phyloP scores from a whole-genome alignment of 1,284 basidiomycete genomes.

The Cerioporus squamosus region DNA sequence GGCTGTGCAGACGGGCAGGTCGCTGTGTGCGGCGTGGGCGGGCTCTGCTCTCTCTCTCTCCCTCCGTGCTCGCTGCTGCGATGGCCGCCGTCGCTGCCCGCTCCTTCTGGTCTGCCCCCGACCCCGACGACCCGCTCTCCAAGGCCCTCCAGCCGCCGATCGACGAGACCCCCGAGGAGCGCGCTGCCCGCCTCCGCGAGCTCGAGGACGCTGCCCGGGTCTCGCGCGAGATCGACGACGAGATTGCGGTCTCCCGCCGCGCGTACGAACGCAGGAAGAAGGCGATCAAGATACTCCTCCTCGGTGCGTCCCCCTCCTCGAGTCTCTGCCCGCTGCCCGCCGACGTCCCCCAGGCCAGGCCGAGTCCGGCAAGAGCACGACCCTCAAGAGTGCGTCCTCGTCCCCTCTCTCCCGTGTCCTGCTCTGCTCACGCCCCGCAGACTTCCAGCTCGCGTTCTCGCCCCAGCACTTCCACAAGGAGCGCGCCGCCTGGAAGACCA shows the following conservation, averaged over 20 bases:
- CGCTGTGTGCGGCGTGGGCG: too few species aligned
- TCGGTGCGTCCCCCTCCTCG: conserved; percentile 48
- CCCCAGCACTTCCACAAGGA: conserved; percentile 63
- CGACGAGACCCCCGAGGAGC: conserved; percentile 52
- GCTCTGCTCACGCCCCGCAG: conserved; percentile 28
- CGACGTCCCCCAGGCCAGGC: conserved; percentile 55
- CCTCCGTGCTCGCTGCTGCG: not conserved
- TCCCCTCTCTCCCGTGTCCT: too few species aligned
- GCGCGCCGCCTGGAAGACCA: conserved; percentile 59
- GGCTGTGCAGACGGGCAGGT: too few species aligned
- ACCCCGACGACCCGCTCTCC: conserved; percentile 40
- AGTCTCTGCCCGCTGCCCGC: not conserved
- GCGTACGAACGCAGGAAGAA: conserved; percentile 56
- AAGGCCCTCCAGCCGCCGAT: conserved; percentile 39
- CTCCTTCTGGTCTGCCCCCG: conserved; percentile 16
- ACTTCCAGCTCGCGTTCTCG: conserved; percentile 70
- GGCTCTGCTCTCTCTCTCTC: too few species aligned
- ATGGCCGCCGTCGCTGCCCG: conserved; percentile 16
- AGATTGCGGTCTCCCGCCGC: conserved; percentile 54
- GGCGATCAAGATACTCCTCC: conserved; percentile 64
- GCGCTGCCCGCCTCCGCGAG: conserved; percentile 40
- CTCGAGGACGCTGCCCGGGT: conserved; percentile 50
- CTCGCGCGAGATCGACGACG: conserved; percentile 60
- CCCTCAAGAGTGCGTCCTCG: conserved; percentile 57
- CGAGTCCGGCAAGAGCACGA: conserved; percentile 73